Conservation (phyloP, 257 asterid genomes). For the Fraxinus excelsior region DNA sequence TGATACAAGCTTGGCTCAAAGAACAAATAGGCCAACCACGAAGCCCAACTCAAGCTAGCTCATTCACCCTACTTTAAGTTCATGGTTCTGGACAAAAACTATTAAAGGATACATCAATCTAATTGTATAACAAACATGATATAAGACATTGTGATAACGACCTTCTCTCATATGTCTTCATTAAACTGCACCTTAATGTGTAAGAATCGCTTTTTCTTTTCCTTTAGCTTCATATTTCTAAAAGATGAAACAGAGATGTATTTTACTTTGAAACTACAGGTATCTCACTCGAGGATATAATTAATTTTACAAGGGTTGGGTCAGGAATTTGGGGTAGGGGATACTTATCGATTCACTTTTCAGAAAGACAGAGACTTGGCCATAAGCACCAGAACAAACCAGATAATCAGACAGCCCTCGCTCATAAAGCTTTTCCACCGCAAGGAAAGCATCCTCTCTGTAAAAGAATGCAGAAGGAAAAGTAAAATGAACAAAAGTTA, state of each 20-base stretch:
- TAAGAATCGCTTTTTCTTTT: background rate
- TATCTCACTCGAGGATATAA: background rate
- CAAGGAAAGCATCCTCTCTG: conserved; percentile 68
- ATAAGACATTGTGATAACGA: background rate
- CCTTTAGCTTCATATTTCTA: conserved; percentile 9
- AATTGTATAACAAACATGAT: conserved; percentile 7
- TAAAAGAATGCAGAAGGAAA: conserved; percentile 21
- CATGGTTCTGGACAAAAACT: conserved; percentile 3
- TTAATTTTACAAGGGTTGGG: background rate
- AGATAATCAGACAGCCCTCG: conserved; percentile 88
- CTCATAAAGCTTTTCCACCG: conserved; percentile 75
- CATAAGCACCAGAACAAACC: conserved; percentile 49
- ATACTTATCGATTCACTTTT: conserved; percentile 13
- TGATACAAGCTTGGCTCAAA: conserved; percentile 9
- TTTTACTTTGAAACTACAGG: conserved; percentile 8
- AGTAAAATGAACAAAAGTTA: background rate
- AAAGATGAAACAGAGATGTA: background rate
- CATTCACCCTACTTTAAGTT: conserved; percentile 9
- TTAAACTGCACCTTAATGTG: background rate
- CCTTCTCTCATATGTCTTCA: background rate
- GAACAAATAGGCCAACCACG: conserved; percentile 4
- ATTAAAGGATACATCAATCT: conserved; percentile 10
- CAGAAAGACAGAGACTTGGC: conserved; percentile 16
- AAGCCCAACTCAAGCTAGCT: conserved; percentile 14
- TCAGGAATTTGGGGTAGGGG: background rate